A percentile compares a stretch with the other conserved stretches of the same genome.
Conservation (phyloP, 2,329 filamentous ascomycete genomes). For the Cadophora sp. region DNA sequence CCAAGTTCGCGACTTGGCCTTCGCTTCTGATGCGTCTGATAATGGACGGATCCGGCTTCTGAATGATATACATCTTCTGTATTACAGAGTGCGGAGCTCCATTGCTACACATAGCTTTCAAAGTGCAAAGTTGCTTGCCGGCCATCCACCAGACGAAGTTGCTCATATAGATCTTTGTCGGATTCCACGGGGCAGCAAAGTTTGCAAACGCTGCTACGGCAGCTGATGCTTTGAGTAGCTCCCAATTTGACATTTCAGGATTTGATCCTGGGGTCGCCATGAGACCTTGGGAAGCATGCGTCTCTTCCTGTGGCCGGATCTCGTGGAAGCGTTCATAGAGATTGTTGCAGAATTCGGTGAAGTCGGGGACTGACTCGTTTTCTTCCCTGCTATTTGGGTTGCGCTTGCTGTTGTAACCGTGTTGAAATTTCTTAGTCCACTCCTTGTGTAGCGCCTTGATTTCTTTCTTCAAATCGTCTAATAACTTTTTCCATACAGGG, state of each 20-base stretch:
- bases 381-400: conserved; percentile 16
- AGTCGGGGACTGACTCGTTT: conserved; percentile 14
- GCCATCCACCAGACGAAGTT: conserved; percentile 25
- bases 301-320: conserved; percentile 38
- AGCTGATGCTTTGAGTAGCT: conserved; percentile 52
- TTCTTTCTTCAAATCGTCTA: conserved; percentile 21
- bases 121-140: conserved; percentile 15
- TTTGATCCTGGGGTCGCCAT: conserved; percentile 24
- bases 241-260: conserved; percentile 48
- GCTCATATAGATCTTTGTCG: background rate
- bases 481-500: conserved; percentile 30
- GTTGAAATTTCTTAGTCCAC: conserved; percentile 28
- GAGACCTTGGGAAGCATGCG: conserved; percentile 32
- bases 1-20: conserved; percentile 12
- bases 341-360: background rate
- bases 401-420: conserved; percentile 6
- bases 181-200: background rate
- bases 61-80: conserved; percentile 13
- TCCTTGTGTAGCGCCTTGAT: conserved; percentile 21
- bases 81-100: conserved; percentile 10
- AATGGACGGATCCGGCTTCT: conserved; percentile 13
- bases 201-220: conserved; percentile 38
- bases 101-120: conserved; percentile 15
- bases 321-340: conserved; percentile 34
- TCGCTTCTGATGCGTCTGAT: conserved; percentile 18